Base-by-base conservation (phyloP, 345 rosid species). In the Dipteronia sinensis region DNA sequence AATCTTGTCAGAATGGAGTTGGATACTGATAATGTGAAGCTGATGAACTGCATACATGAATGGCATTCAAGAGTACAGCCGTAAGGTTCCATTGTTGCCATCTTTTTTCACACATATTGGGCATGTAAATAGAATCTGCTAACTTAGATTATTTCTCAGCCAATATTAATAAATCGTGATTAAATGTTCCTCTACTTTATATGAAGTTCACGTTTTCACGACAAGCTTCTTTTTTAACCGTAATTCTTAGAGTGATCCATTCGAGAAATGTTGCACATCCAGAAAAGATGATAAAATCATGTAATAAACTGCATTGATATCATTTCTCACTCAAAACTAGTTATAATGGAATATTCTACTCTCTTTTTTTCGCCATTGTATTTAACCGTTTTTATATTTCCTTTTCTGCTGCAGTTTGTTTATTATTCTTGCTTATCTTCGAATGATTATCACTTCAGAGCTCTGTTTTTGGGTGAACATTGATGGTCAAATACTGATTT, bases 1-100 rank as follows among this genome's bases (percentile, higher is more conserved):
- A 67, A n/a, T 29, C 64, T 2, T 20, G 23, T 40, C 72, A 7
- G 61, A 53, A 38, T 64, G 47, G 77, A 73, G 34, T 23, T 46
- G 47, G 67, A 76, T 68, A 65, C 51, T 17, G 20, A 9, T 67
- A 13, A 17, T 53, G 67, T 70, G 77, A 51, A 77, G 75, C 58
- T 49, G 79, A 29, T 10, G 20, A 56, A 15, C 65, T 0, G 34
- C 71, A 13, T 22, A 47, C 73, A 69, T 47, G 65, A 79, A 19
- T 49, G 66, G 78, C 73, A 75, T 55, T 3, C 20, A 13, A 13
- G 76, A 61, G 17, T 67, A 6, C 77, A 67, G 29, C 88, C 59
- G 47, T 38, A 77, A 75, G 85, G 79, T 79, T 83, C 71, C 55
- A 19, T 53, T 4, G 71, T 53, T 3, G 74, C 78, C 65, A 40